Evolutionary conservation across 768 basidiomycete genomes (phyloP), one percentile per base, ranked within the genome.

Genomic region (Heimioporus sp.): DNA sequence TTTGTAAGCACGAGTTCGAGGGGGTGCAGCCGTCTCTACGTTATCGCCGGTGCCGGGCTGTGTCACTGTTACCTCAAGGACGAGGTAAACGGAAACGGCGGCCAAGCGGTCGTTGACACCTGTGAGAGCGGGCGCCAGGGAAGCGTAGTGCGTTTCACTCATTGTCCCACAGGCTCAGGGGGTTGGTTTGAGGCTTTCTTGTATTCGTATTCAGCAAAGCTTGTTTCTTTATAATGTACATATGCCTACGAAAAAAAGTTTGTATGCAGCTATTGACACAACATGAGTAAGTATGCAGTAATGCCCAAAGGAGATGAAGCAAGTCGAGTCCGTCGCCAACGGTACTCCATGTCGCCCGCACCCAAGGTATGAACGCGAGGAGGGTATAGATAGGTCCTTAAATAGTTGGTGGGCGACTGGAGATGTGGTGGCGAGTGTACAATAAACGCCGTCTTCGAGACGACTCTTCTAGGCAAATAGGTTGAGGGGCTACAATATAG

Each of bases 201-300:
- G 35, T 35, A 35, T 30, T 60, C 49, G 64, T 59, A 59, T 62
- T 69, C 53, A 65, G 59, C 57, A 66, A 58, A 60, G 53, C 53
- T 63, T 60, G 56, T 53, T 28, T 67, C 60, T 59, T 57, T 61
- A 48, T 69, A 57, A 57, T 57, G 65, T 71, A 71, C 69, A 68
- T 57, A 69, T 69, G 69, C 69, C 61, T 59, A 66, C 58, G 56
- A 54, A 61, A 53, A 49, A 56, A 49, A 45, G 49, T 51, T 54
- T 57, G 60, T 66, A 71, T 68, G 67, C 68, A 54, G 58, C 61
- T 69, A 69, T 71, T 61, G 67, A 69, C 62, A 69, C 67, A 68
- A 71, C 69, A 69, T 69, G 63, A 64, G 51, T 69, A 61, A 64
- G 51, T 57, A 70, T 67, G 67, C 60, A 60, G 54, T 43, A 48